phyloP scores from a whole-genome alignment of 495 filamentous ascomycete genomes.

The Aspergillus haitiensis region DNA sequence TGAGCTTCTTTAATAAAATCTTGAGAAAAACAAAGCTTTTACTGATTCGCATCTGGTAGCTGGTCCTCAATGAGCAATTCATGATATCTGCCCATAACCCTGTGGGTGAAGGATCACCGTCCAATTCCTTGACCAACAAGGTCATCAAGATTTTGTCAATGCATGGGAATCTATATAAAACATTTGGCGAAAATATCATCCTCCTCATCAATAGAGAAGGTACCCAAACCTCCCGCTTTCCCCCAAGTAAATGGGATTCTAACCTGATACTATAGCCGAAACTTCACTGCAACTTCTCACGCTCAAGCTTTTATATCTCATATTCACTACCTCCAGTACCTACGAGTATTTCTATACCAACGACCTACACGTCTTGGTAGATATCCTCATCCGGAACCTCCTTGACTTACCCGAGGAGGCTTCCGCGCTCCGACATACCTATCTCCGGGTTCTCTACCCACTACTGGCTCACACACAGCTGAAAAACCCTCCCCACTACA shows the following conservation, averaged over 20 bases:
- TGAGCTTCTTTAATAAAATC: constrained; percentile 14
- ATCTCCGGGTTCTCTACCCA: constrained; percentile 91
- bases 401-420: constrained; percentile 86
- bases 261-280: constrained; percentile 52
- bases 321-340: constrained; percentile 87
- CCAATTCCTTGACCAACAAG: constrained; percentile 75
- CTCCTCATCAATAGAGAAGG: constrained; percentile 93
- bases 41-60: constrained; percentile 49
- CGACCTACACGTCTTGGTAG: constrained; percentile 88
- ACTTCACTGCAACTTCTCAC: constrained; percentile 91
- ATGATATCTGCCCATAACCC: constrained; percentile 73
- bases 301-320: constrained; percentile 88
- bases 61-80: constrained; percentile 97
- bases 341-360: constrained; percentile 99
- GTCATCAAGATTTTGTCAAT: constrained; percentile 86
- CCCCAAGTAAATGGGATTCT: constrained; percentile 18
- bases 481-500: constrained; percentile 81
- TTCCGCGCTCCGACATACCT: constrained; percentile 85
- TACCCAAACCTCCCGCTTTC: constrained; percentile 24
- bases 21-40: neutral
- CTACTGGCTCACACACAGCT: constrained; percentile 89
- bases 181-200: constrained; percentile 97
- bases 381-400: constrained; percentile 94
- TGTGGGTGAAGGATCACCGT: constrained; percentile 33
- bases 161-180: constrained; percentile 78